Conservation (phyloP, 106 monocot genomes). For the Gastrodia elata region DNA sequence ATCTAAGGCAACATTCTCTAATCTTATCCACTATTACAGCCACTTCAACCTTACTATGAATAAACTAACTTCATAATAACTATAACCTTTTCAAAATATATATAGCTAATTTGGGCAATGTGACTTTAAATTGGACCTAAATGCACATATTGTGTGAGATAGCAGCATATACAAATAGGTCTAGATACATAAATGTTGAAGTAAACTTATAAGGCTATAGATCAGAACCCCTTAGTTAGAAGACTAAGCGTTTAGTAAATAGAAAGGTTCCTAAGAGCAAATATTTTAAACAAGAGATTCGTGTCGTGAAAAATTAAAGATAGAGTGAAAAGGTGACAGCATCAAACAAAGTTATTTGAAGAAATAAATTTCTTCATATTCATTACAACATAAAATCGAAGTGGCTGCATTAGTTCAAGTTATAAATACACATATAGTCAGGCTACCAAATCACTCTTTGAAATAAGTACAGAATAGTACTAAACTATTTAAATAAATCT, state of each 20-base stretch:
- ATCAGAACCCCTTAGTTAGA: background rate
- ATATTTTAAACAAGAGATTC: background rate
- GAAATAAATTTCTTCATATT: background rate
- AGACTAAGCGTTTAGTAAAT: background rate
- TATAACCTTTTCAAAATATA: background rate
- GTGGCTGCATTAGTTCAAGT: background rate
- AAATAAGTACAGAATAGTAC: background rate
- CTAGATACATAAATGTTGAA: background rate
- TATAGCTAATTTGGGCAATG: background rate
- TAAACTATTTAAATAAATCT: background rate
- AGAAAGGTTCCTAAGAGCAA: background rate
- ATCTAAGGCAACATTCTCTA: too few relatives aligned
- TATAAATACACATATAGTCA: background rate
- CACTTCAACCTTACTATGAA: too few relatives aligned
- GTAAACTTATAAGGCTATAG: background rate
- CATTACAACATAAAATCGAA: background rate
- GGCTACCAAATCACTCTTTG: background rate
- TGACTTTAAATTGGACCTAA: background rate
- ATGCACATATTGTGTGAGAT: background rate
- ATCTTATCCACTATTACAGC: too few relatives aligned
- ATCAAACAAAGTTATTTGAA: background rate
- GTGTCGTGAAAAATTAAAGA: background rate
- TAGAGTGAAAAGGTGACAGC: background rate
- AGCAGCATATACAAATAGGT: background rate
- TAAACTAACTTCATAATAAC: background rate